A percentile compares a stretch with the other conserved stretches of the same genome.
These are phyloP conservation scores for Penicillium ucsense DNA, from an alignment of 495 filamentous ascomycete genomes.

Conservation along the genomic window DNA sequence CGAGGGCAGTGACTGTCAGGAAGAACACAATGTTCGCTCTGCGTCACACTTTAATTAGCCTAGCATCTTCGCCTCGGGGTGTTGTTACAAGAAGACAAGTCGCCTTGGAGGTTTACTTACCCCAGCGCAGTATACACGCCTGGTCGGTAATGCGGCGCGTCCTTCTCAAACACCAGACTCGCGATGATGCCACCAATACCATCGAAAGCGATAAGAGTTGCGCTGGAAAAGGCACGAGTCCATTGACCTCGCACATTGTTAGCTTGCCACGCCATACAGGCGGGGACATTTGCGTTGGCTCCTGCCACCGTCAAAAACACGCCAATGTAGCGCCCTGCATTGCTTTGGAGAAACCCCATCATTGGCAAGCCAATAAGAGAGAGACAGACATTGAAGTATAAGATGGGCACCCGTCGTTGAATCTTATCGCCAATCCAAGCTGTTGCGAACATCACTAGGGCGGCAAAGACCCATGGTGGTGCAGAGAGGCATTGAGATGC, in stretches of 20 bases:
- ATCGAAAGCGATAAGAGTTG: constrained; percentile 34
- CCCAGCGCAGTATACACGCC: constrained; percentile 1
- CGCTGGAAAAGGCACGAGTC: constrained; percentile 46
- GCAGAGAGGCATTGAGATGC: constrained; percentile 45
- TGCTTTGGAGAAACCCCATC: constrained; percentile 26
- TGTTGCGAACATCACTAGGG: constrained; percentile 38
- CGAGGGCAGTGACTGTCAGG: not conserved
- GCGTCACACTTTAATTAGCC: not conserved
- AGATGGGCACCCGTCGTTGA: constrained; percentile 40
- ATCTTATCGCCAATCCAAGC: constrained; percentile 43
- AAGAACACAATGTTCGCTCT: not conserved
- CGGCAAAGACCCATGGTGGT: constrained; percentile 46
- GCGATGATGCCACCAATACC: constrained; percentile 48
- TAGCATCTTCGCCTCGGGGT: not conserved
- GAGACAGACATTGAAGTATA: constrained; percentile 39
- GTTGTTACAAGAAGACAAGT: not conserved
- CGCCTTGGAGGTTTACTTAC: not conserved
- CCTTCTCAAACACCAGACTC: constrained; percentile 42
- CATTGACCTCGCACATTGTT: constrained; percentile 53
- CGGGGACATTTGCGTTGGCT: constrained; percentile 44
- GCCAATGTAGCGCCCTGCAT: constrained; percentile 46
- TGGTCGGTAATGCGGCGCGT: constrained; percentile 21
- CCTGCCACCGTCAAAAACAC: constrained; percentile 45
- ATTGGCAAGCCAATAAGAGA: constrained; percentile 33
- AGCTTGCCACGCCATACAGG: constrained; percentile 43